Conservation (phyloP, 352 stramenopile genomes). For the Globisporangium cylindrosporum region DNA sequence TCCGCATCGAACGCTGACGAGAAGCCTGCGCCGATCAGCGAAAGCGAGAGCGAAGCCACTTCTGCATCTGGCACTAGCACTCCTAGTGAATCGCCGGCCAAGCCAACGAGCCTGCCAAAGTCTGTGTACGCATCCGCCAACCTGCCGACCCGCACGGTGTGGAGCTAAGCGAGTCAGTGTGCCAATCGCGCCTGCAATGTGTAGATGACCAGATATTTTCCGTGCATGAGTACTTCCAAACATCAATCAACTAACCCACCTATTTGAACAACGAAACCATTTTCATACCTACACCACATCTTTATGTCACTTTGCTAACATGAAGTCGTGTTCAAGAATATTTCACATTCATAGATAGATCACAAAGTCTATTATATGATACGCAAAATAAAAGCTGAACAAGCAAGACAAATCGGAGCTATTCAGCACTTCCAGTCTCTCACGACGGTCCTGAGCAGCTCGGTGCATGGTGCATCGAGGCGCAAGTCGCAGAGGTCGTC, state of each 20-base stretch:
- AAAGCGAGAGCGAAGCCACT: neutral
- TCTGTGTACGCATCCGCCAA: slow-evolving; percentile 26
- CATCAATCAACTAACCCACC: slow-evolving; percentile 1
- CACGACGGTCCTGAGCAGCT: slow-evolving; percentile 44
- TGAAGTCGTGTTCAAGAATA: neutral
- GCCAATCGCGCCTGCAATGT: neutral
- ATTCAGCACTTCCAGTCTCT: slow-evolving; percentile 13
- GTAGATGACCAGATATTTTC: neutral
- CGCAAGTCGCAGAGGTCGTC: slow-evolving; percentile 79
- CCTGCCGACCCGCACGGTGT: slow-evolving; percentile 52
- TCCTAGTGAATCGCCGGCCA: neutral
- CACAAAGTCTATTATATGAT: neutral
- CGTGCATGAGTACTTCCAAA: neutral
- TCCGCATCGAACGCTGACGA: neutral
- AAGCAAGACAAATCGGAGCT: neutral
- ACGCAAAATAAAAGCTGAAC: neutral
- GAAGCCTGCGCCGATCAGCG: neutral
- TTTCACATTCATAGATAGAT: neutral
- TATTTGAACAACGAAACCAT: slow-evolving; percentile 6
- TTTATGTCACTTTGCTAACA: no score
- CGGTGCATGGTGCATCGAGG: slow-evolving; percentile 58
- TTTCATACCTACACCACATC: neutral
- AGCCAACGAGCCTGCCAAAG: slow-evolving; percentile 18
- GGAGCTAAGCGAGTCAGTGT: slow-evolving; percentile 30
- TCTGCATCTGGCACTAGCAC: neutral